Evolutionary conservation across 441 rosid species (phyloP).

Genomic region (Macaranga tanarius): DNA sequence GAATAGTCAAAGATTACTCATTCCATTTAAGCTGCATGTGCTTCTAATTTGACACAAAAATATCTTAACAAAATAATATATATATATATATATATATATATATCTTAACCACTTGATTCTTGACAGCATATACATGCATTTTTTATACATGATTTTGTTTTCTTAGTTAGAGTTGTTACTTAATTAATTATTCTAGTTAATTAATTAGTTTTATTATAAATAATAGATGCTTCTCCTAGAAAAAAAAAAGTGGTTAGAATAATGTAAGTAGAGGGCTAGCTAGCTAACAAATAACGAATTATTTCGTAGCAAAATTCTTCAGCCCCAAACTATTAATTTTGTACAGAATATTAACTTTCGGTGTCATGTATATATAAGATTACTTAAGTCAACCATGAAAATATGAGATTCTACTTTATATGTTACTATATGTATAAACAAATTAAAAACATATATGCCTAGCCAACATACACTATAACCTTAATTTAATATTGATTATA

Average conservation of each 20-base stretch:
- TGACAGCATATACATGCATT: neutral
- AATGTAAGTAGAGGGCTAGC: neutral
- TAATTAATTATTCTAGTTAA: neutral
- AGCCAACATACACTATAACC: neutral
- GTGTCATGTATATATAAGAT: neutral
- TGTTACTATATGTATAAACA: neutral
- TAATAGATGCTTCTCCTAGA: conserved; percentile 1
- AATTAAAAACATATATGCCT: neutral
- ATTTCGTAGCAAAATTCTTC: neutral
- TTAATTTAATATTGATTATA: too few species aligned
- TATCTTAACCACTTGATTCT: neutral
- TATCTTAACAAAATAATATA: neutral
- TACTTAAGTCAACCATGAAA: neutral
- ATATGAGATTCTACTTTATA: neutral
- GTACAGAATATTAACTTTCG: neutral
- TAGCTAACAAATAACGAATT: neutral
- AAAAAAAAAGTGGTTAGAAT: neutral
- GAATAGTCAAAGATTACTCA: neutral
- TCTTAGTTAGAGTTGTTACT: neutral
- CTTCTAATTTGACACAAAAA: neutral
- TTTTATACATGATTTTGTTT: neutral
- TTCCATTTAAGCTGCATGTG: neutral
- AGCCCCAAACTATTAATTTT: neutral
- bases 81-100: neutral
- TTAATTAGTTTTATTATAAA: too few species aligned